These are phyloP conservation scores for Xylaria sp. DNA, from an alignment of 2,329 filamentous ascomycete species.

Conservation along the genomic window DNA sequence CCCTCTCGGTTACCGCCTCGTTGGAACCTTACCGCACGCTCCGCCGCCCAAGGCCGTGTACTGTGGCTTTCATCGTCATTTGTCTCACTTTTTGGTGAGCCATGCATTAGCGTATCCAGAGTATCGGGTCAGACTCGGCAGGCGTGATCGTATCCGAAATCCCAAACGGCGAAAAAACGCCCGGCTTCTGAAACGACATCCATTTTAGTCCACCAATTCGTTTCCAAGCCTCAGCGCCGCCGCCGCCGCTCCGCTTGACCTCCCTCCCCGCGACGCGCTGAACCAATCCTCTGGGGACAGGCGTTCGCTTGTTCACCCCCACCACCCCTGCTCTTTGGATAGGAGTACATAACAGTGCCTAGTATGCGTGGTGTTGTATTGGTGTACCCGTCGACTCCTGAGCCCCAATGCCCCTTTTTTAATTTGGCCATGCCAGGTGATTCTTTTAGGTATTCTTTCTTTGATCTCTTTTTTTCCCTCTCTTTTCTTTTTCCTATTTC, in stretches of 20 bases:
- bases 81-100: constrained; percentile 36
- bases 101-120: constrained; percentile 42
- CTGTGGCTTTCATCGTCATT: constrained; percentile 16
- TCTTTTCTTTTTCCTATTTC: background rate
- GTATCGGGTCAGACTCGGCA: constrained; percentile 36
- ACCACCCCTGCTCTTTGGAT: background rate
- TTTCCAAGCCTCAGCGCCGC: constrained; percentile 18
- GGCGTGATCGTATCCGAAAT: constrained; percentile 31
- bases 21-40: constrained; percentile 6
- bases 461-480: background rate
- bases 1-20: constrained; percentile 3
- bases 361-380: no score
- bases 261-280: no score
- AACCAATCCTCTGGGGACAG: no score
- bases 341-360: no score
- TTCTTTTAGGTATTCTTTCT: no score
- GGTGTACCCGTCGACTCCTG: no score
- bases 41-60: no score
- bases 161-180: constrained; percentile 14
- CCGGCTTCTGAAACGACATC: constrained; percentile 15
- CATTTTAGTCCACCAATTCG: constrained; percentile 15
- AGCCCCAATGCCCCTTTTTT: no score
- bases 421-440: no score
- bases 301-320: background rate
- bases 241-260: background rate